Evolutionary conservation across 768 basidiomycete species (phyloP), one percentile per base, ranked within the genome.

Genomic region (Sarcodon sp.): DNA sequence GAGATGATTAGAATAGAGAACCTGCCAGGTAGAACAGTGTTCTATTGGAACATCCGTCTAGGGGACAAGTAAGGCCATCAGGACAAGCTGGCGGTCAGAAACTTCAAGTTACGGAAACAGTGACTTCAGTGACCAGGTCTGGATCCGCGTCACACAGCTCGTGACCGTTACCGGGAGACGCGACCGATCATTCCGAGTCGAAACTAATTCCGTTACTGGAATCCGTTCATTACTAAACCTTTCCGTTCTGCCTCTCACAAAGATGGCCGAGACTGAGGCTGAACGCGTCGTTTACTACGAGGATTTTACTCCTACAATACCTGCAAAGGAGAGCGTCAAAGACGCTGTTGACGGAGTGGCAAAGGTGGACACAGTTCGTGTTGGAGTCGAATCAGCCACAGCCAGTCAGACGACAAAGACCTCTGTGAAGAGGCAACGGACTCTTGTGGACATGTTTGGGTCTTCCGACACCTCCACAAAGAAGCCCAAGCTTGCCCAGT

Each of bases 371-470:
- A 46, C 32, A 21, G 13, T 27, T 52, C 4, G 21, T 27, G 21
- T 27, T 3, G 21, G 21, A 27, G 21, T 27, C 21, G 21, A 27
- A 27, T 39, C 37, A 18, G n/a, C 2, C n/a, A 27, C 21, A 27
- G 21, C 21, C 21, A 4, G 3, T 27, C 41, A 54, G 38, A 44
- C 54, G 11, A 52, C 55, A 38, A 50, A 56, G 4, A 51, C 61
- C 10, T 43, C 54, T 32, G 45, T 58, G 43, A 75, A 75, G 54
- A 74, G 83, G 43, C 83, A 87, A 64, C 69, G 71, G 35, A 83
- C 80, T 0, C 68, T 87, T 35, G 57, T 69, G 53, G 82, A 83
- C 57, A 80, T 85, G 80, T 69, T 84, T 46, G 57, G 67, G 7
- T 54, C 60, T 66, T 35, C 60, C 63, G 45, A 58, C 53, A 35